Evolutionary conservation across 192 early-diverging fungal species (phyloP).

Genomic region (Allomyces javanicus): DNA sequence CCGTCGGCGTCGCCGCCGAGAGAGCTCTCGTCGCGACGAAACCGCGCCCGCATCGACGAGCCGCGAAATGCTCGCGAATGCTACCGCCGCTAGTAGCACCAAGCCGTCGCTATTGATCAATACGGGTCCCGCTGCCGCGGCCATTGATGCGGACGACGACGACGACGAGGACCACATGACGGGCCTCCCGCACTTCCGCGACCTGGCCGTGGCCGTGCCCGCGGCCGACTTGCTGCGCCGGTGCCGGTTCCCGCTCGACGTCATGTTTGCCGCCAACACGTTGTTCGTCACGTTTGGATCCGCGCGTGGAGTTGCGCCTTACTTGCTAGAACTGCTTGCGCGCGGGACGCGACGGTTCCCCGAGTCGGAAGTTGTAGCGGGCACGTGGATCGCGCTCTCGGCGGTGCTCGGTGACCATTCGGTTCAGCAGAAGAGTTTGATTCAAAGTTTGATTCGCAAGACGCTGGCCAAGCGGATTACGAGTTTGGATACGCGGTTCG

Average conservation of each 20-base stretch:
- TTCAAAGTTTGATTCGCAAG: not conserved
- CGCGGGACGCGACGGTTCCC: not conserved
- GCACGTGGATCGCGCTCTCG: not conserved
- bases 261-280: not conserved
- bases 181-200: too few relatives aligned
- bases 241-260: not conserved
- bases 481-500: not conserved
- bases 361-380: not conserved
- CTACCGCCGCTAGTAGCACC: too few relatives aligned
- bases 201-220: too few relatives aligned
- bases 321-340: not conserved
- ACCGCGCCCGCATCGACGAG: too few relatives aligned
- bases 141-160: too few relatives aligned
- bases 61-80: too few relatives aligned
- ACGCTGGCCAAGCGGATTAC: not conserved
- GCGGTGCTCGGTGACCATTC: not conserved
- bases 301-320: not conserved
- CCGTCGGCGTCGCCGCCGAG: too few relatives aligned
- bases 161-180: too few relatives aligned
- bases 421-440: not conserved
- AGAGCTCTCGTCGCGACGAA: too few relatives aligned
- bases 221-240: not conserved
- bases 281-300: not conserved
- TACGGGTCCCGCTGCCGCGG: too few relatives aligned
- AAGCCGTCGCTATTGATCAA: too few relatives aligned